These are phyloP conservation scores for Xylaria arbuscula DNA, from an alignment of 2,329 filamentous ascomycete genomes.

Conservation along the genomic window DNA sequence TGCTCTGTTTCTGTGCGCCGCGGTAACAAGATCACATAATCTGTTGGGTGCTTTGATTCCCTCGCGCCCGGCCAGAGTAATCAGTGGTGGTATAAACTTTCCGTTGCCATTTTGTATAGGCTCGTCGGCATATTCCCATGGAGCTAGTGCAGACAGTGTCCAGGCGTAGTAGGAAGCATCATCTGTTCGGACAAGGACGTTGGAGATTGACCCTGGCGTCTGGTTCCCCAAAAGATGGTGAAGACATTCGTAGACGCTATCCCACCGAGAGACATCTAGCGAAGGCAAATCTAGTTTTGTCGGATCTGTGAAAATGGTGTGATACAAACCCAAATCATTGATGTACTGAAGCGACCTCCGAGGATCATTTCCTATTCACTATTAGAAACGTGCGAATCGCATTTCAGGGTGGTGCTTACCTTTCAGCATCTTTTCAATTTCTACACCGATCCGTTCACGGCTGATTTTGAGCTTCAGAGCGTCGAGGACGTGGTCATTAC, in stretches of 20 bases:
- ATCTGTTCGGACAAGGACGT: slow-evolving; percentile 68
- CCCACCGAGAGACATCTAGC: slow-evolving; percentile 72
- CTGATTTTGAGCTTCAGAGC: slow-evolving; percentile 91
- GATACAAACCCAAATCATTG: slow-evolving; percentile 74
- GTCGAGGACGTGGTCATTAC: slow-evolving; percentile 77
- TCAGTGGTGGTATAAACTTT: slow-evolving; percentile 67
- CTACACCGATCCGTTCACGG: slow-evolving; percentile 85
- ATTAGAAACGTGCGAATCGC: slow-evolving; percentile 19
- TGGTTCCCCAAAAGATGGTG: slow-evolving; percentile 59
- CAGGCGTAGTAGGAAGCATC: slow-evolving; percentile 79
- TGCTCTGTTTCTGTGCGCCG: slow-evolving; percentile 69
- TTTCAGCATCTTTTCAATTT: slow-evolving; percentile 91
- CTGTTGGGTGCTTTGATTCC: slow-evolving; percentile 85
- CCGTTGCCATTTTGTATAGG: slow-evolving; percentile 53
- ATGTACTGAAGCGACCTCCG: slow-evolving; percentile 61
- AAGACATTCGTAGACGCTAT: slow-evolving; percentile 72
- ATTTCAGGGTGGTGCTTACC: slow-evolving; percentile 56
- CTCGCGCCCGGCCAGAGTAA: slow-evolving; percentile 75
- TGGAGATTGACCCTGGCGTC: slow-evolving; percentile 60
- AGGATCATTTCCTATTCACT: slow-evolving; percentile 47
- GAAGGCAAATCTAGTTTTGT: slow-evolving; percentile 60
- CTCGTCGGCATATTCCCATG: slow-evolving; percentile 71
- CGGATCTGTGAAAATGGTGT: slow-evolving; percentile 79
- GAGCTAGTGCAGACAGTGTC: slow-evolving; percentile 78
- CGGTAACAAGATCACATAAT: slow-evolving; percentile 73